phyloP scores from a whole-genome alignment of 495 filamentous ascomycete genomes.

The Stereocaulon alpinum region DNA sequence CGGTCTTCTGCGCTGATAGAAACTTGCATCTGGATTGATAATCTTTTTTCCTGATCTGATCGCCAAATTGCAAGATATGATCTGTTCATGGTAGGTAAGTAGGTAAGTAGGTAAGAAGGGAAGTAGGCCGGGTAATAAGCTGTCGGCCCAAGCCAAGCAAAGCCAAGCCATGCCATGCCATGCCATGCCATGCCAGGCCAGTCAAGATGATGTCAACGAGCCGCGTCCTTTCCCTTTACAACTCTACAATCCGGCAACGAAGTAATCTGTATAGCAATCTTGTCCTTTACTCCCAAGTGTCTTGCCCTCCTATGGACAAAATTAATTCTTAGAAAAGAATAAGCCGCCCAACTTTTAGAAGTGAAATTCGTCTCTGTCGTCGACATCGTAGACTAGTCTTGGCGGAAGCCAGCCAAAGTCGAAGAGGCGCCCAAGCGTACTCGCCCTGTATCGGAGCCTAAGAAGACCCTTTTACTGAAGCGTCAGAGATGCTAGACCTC shows the following conservation, averaged over 20 bases:
- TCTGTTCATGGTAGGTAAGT: no score
- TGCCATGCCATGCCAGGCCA: no score
- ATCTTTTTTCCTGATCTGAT: no score
- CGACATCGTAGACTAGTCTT: neutral
- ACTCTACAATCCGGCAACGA: neutral
- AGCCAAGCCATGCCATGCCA: no score
- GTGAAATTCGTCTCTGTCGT: neutral
- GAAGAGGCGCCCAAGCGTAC: neutral
- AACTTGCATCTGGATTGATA: no score
- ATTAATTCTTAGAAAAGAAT: neutral
- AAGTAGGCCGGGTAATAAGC: no score
- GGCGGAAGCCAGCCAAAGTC: neutral
- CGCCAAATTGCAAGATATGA: no score
- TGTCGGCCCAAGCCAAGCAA: no score
- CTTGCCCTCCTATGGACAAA: neutral
- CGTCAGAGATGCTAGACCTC: neutral
- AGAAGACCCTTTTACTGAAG: conserved; percentile 1
- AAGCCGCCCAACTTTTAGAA: neutral
- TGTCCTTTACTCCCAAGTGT: neutral
- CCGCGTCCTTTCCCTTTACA: neutral
- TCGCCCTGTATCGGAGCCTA: neutral
- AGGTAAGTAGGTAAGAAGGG: no score
- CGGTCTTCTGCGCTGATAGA: no score
- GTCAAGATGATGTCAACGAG: neutral
- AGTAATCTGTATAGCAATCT: neutral